Evolutionary conservation across 352 stramenopile species (phyloP), one percentile per base, ranked within the genome.

Genomic region (Blastocystis sp.): DNA sequence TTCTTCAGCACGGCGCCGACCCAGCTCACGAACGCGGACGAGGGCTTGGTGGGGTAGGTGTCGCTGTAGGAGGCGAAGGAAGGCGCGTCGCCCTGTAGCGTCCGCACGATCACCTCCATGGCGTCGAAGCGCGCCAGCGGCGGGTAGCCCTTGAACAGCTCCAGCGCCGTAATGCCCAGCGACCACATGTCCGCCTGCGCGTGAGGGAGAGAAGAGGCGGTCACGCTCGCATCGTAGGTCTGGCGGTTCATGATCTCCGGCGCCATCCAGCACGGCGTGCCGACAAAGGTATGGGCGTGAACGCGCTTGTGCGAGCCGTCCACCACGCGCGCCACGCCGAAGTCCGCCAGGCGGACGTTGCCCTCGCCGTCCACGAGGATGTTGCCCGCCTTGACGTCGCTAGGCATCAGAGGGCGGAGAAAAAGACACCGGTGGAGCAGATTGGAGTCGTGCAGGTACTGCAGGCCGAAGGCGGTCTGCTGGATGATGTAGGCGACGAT

Each of bases 231-330:
- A 34, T 34, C 19, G 10, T 60, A 43, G 43, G 65, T 66, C 53
- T 62, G 38, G 0, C n/a, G 64, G 7, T 40, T 71, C 23, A 84
- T 64, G 2, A 76, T 43, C 52, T 88, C 78, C 3, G 78, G 78
- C 21, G 78, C 78, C 78, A 88, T 88, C 59, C 60, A 88, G 53
- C 60, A 88, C 4, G 78, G 78, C 34, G 78, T 88, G 34, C 78
- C 78, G 19, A 86, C 76, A n/a, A 76, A 76, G 23, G 76, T 86
- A 9, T 53, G 4, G 41, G 61, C 61, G 5, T 86, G 38, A n/a
- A 61, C 34, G n/a, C 59, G 52, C 76, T 76, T 76, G 21, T 61
- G n/a, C 4, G 69, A 45, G 5, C 76, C 76, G 19, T 86, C 76
- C 23, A 86, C 34, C 28, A 76, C 45, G n/a, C 76, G 76, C 5